Percentiles rank a stretch among this genome's conserved stretches.
phyloP scores from a whole-genome alignment of 306 rosid species.

The Corylus avellana region DNA sequence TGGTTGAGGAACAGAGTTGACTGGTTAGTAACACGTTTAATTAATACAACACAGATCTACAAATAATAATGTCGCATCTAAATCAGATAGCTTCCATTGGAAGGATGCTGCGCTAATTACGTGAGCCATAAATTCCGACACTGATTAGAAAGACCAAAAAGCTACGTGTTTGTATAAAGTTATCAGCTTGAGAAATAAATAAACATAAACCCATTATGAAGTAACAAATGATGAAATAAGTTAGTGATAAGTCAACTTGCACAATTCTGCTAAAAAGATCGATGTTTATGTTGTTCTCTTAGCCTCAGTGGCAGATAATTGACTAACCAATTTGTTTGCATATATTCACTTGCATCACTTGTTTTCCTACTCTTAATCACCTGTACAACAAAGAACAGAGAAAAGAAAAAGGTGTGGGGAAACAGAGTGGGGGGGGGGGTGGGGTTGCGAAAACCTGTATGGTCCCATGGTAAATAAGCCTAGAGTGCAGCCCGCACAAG shows the following conservation, averaged over 20 bases:
- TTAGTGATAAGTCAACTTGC: neutral
- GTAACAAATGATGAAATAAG: neutral
- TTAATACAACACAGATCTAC: neutral
- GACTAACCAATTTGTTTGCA: neutral
- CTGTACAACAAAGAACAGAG: neutral
- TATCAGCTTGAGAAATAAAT: neutral
- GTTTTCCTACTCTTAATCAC: neutral
- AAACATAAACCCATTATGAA: neutral
- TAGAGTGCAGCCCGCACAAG: conserved; percentile 15
- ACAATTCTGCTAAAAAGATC: neutral
- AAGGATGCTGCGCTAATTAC: neutral
- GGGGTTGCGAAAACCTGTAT: conserved; percentile 14
- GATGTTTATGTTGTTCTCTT: neutral
- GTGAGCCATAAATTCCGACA: neutral
- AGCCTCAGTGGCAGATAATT: neutral
- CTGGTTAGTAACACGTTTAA: neutral
- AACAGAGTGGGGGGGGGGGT: conserved; percentile 6
- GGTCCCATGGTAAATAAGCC: neutral
- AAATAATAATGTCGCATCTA: neutral
- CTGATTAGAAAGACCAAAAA: neutral
- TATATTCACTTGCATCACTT: neutral
- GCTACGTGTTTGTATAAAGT: neutral
- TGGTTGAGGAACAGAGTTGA: neutral
- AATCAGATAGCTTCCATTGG: neutral
- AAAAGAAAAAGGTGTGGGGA: neutral